Evolutionary conservation across 768 basidiomycete genomes (phyloP), one percentile per base, ranked within the genome.

Genomic region (Tricholoma furcatifolium): DNA sequence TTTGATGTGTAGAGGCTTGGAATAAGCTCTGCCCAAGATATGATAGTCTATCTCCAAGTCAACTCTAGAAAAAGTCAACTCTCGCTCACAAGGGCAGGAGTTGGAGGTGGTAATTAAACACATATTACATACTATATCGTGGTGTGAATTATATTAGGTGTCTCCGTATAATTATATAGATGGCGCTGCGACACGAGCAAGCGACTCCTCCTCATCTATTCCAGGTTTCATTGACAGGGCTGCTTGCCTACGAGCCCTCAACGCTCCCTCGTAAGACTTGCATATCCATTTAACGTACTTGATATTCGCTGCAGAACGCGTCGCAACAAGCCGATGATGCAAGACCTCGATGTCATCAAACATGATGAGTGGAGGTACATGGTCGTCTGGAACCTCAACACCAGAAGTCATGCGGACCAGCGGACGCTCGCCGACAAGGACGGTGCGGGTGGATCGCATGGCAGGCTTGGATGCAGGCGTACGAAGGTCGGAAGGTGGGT

Each of bases 311-410:
- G 32, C 53, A 50, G 70, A 67, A 31, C 66, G 69, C 18, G 68
- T 67, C 20, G 66, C 72, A 12, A 87, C 81, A 24, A 93, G 68
- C 23, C 86, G 75, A 53, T 91, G 80, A 65, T 96, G 93, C 46
- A 97, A 71, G 5, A 86, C 55, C 57, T 90, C 86, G n/a, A 96
- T 58, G 63, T 96, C 92, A 14, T 70, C 59, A 64, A 93, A 96
- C 11, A 82, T 77, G 18, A 96, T 60, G 36, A 93, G 65, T 0
- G 93, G 93, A 0, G 93, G 90, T 6, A 97, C 85, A 20, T 78
- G 64, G 59, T 92, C 87, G 63, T 97, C 94, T 1, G 82, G 79
- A 3, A 87, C 75, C 15, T 83, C 81, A 2, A 74, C 67, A 0
- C 70, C 66, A 5, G 84, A 78, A 2, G 80, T 82, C 58, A 91